Evolutionary conservation across 1,139 yeast species (phyloP).

Genomic region (Yamadazyma taylorii): DNA sequence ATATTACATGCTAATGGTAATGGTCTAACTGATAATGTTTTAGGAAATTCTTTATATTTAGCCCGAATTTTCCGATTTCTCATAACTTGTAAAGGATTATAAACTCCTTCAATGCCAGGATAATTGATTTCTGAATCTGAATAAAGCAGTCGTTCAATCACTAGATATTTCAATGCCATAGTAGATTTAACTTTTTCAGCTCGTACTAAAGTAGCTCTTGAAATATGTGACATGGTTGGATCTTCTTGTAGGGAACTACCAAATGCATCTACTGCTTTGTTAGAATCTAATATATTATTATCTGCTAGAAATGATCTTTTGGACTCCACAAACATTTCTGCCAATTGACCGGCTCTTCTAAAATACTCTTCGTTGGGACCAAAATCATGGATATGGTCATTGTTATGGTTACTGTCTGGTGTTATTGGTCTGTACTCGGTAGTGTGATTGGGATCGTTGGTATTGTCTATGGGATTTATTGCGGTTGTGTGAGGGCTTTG

Average conservation of each 20-base stretch:
- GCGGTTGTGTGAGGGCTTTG: no score
- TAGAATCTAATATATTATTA: slow-evolving; percentile 34
- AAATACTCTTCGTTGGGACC: slow-evolving; percentile 14
- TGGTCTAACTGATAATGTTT: slow-evolving; percentile 31
- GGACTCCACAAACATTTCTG: slow-evolving; percentile 44
- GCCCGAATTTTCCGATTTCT: slow-evolving; percentile 63
- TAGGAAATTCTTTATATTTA: slow-evolving; percentile 44
- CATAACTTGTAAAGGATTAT: slow-evolving; percentile 79
- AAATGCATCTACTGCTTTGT: slow-evolving; percentile 6
- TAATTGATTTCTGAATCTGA: slow-evolving; percentile 18
- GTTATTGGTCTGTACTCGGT: no score
- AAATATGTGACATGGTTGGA: slow-evolving; percentile 15
- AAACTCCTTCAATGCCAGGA: slow-evolving; percentile 62
- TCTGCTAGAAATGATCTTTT: slow-evolving; percentile 43
- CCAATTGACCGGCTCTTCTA: slow-evolving; percentile 44
- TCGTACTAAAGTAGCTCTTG: slow-evolving; percentile 45
- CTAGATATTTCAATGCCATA: slow-evolving; percentile 51
- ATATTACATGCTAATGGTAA: slow-evolving; percentile 56
- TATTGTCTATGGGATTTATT: no score
- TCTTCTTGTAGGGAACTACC: slow-evolving; percentile 6
- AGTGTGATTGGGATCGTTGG: no score
- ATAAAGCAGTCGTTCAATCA: slow-evolving; percentile 39
- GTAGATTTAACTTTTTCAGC: slow-evolving; percentile 55
- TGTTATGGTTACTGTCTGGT: no score
- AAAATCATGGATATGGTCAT: no score